phyloP scores from a whole-genome alignment of 306 rosid species.

The Styphnolobium japonicum region DNA sequence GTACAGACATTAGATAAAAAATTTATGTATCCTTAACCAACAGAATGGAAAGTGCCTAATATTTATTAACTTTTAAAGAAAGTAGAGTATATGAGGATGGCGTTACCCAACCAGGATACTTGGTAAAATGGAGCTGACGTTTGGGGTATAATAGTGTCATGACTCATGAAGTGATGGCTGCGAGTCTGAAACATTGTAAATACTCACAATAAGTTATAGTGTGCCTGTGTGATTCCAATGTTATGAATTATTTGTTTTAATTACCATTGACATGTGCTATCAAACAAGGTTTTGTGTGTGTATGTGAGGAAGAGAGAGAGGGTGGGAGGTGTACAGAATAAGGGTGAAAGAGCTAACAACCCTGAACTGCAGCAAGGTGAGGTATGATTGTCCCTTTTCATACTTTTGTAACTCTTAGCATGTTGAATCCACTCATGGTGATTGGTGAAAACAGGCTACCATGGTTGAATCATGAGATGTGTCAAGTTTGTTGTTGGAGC shows the following conservation, averaged over 20 bases:
- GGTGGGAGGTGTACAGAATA: not conserved
- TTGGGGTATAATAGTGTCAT: not conserved
- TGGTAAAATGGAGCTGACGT: not conserved
- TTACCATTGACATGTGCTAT: not conserved
- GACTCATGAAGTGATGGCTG: not conserved
- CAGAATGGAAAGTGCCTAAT: not conserved
- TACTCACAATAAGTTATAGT: not conserved
- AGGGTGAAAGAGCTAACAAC: conserved; percentile 2
- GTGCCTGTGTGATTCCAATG: not conserved
- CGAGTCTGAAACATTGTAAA: not conserved
- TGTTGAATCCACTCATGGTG: not conserved
- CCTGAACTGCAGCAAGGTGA: not conserved
- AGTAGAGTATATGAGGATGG: not conserved
- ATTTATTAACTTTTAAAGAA: not conserved
- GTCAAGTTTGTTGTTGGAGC: not conserved
- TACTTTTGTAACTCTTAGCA: not conserved
- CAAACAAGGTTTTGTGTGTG: not conserved
- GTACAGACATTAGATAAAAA: not conserved
- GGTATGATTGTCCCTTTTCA: not conserved
- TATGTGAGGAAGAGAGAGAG: not conserved
- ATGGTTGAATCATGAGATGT: conserved; percentile 5
- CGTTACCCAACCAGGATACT: not conserved
- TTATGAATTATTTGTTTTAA: not conserved
- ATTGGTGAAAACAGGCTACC: not conserved
- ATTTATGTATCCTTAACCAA: not conserved